Conservation (phyloP, 2,329 filamentous ascomycete genomes). For the Calcarisporium arbuscula region DNA sequence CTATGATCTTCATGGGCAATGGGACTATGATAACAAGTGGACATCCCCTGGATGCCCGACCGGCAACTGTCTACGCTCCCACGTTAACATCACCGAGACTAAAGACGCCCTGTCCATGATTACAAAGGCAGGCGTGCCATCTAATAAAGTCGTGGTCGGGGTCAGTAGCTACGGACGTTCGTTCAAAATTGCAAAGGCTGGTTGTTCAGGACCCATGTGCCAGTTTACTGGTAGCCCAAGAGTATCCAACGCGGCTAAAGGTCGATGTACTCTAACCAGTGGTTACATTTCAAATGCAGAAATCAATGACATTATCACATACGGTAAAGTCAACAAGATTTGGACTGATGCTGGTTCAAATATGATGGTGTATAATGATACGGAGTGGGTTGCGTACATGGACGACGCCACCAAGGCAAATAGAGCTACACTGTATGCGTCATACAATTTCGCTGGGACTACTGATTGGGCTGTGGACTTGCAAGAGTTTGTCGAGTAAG, state of each 20-base stretch:
- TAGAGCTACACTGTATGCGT: constrained; percentile 7
- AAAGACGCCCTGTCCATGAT: constrained; percentile 19
- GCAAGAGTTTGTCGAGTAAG: constrained; percentile 11
- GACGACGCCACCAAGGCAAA: constrained; percentile 11
- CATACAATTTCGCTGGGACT: constrained; percentile 17
- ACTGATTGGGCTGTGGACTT: constrained; percentile 20
- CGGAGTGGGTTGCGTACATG: constrained; percentile 19
- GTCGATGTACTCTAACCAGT: constrained; percentile 17
- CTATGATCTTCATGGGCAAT: constrained; percentile 24
- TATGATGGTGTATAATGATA: constrained; percentile 16
- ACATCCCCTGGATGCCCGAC: constrained; percentile 11
- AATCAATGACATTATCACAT: constrained; percentile 15
- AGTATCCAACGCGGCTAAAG: constrained; percentile 5
- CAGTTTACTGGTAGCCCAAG: constrained; percentile 11
- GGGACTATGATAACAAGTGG: constrained; percentile 16
- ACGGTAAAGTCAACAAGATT: constrained; percentile 5
- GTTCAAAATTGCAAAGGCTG: constrained; percentile 19
- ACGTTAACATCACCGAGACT: constrained; percentile 20
- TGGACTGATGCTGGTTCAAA: constrained; percentile 7
- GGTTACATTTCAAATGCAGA: constrained; percentile 22
- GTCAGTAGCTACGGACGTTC: constrained; percentile 20
- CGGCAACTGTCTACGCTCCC: constrained; percentile 6
- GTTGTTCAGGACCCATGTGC: constrained; percentile 17
- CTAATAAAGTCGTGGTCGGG: constrained; percentile 20
- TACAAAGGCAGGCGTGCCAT: constrained; percentile 19